Percentiles rank a stretch among this genome's conserved stretches.
These are phyloP conservation scores for Tremella fuciformis DNA, from an alignment of 768 basidiomycete species.

Conservation along the genomic window DNA sequence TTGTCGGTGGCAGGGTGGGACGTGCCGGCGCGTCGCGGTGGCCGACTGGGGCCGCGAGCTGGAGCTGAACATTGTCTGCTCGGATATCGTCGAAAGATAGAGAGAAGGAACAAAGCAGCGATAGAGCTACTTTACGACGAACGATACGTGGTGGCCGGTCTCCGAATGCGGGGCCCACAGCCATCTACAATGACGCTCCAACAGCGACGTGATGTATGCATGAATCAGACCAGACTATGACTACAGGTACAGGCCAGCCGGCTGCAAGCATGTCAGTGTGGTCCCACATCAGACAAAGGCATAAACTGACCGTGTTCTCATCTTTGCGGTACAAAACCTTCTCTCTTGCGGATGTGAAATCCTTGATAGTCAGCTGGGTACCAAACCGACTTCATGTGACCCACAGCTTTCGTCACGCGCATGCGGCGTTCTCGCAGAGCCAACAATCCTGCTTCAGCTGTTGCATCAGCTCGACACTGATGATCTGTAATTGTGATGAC, in stretches of 20 bases:
- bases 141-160: too few relatives aligned
- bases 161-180: too few relatives aligned
- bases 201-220: not conserved
- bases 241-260: conserved; percentile 36
- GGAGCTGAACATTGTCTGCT: conserved; percentile 32
- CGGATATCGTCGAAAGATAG: not conserved
- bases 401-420: conserved; percentile 36
- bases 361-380: conserved; percentile 63
- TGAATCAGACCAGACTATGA: not conserved
- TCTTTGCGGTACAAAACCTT: conserved; percentile 98
- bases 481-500: conserved; percentile 18
- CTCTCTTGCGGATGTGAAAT: conserved; percentile 86
- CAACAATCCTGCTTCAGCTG: conserved; percentile 91
- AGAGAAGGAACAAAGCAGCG: too few relatives aligned
- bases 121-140: too few relatives aligned
- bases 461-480: not conserved
- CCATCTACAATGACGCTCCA: not conserved
- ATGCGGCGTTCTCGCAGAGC: conserved; percentile 88
- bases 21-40: conserved; percentile 42
- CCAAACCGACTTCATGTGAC: conserved; percentile 54
- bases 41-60: conserved; percentile 41
- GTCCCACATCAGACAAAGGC: conserved; percentile 3
- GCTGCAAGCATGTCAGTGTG: conserved; percentile 7
- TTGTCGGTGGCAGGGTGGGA: not conserved
- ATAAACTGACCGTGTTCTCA: conserved; percentile 66